Evolutionary conservation across 176 grass and related monocot genomes (phyloP).

Genomic region (Aegilops umbellulata): DNA sequence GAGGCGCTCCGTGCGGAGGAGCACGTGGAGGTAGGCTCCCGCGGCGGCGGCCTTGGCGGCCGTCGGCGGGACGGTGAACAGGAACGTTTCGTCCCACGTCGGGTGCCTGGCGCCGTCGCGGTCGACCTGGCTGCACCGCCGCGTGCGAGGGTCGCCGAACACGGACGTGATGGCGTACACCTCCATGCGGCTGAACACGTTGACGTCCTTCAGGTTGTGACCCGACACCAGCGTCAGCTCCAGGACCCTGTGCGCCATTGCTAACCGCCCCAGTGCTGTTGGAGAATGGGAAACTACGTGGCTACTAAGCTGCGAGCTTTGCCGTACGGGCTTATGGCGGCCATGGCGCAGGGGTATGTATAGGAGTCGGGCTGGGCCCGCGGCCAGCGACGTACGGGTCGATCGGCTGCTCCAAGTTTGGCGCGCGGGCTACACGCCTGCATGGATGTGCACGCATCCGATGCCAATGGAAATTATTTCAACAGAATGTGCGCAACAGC

Average conservation of each 20-base stretch:
- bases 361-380: neutral
- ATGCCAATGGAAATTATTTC: neutral
- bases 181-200: constrained; percentile 47
- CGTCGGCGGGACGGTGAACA: constrained; percentile 32
- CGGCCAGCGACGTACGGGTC: neutral
- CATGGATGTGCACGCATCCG: neutral
- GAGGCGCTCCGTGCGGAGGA: constrained; percentile 47
- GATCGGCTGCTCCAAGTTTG: neutral
- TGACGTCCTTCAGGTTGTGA: constrained; percentile 45
- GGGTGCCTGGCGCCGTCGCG: constrained; percentile 38
- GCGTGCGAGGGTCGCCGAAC: constrained; percentile 12
- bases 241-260: constrained; percentile 46
- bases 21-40: constrained; percentile 29
- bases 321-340: neutral
- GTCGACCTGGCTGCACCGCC: constrained; percentile 31
- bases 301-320: neutral
- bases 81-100: constrained; percentile 39
- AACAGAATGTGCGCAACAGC: neutral
- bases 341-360: constrained; percentile 11
- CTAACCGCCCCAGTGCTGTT: neutral
- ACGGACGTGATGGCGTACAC: constrained; percentile 42
- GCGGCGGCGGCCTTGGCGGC: neutral
- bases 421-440: neutral
- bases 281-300: neutral
- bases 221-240: constrained; percentile 51